Base-by-base conservation (phyloP, 192 early-diverging fungal genomes). In the Chytriomyces sp. region DNA sequence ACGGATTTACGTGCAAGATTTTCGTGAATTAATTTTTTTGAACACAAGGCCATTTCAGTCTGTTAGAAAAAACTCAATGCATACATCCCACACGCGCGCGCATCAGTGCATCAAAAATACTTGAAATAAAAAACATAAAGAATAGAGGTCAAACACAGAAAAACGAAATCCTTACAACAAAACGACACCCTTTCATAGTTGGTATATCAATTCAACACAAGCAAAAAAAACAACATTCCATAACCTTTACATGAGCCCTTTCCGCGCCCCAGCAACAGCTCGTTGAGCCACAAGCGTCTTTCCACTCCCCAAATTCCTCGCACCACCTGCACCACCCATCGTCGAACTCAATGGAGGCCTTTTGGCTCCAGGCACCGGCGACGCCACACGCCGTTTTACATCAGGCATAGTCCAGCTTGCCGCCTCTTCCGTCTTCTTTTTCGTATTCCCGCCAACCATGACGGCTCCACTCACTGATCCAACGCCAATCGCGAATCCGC, bases 401-500 rank as follows among this genome's bases (percentile, higher is more conserved):
- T 13, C 16, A 57, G 53, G 20, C 16, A 20, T 3, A 13, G 20
- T 57, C 53, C 35, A 35, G 35, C 35, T 35, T 35, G 53, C 53
- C 53, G 53, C 2, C 53, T 20, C 13, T 13, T n/a, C 53, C 3
- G 13, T 20, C 5, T 57, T 20, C 53, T 57, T 57, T 20, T 57
- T 57, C 53, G 16, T 26, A 16, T 16, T 26, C 23, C 63, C 63
- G 26, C 63, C 63, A 11, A 35, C 63, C 69, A 50, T 18, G 43
- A 72, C 69, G 7, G 69, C 69, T n/a, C 50, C 20, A 5, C 23
- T 48, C 48, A 10, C 23, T 9, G 11, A 5, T 18, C 69, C 69
- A 72, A 59, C 53, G 7, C 53, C 47, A 59, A 72, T 72, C 26
- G 69, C 47, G 35, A 72, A 72, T 5, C 69, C 69, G 24, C 69